These are phyloP conservation scores for Solanum chacoense DNA, from an alignment of 305 asterid species.

Conservation along the genomic window DNA sequence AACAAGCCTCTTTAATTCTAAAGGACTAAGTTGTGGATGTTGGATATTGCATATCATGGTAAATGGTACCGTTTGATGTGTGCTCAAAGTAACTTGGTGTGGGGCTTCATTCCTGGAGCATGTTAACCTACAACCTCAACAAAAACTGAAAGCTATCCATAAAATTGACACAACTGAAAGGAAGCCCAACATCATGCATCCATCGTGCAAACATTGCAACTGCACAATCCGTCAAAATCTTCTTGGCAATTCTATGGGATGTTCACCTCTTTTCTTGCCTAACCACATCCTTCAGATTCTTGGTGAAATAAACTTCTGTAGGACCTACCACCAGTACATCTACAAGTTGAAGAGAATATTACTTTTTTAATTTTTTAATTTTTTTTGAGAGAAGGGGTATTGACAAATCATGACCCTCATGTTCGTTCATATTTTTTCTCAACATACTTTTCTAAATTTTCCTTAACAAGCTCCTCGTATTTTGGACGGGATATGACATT, in stretches of 20 bases:
- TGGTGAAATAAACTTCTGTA: background rate
- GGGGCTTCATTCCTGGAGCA: background rate
- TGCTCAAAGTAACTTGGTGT: background rate
- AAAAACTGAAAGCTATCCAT: background rate
- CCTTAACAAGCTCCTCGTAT: background rate
- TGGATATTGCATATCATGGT: background rate
- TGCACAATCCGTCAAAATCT: background rate
- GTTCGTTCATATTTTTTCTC: background rate
- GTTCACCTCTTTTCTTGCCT: background rate
- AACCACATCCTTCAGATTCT: background rate
- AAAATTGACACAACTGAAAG: background rate
- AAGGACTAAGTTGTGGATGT: background rate
- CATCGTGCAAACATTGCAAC: background rate
- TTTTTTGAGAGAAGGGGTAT: background rate
- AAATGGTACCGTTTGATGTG: background rate
- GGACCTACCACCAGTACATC: background rate
- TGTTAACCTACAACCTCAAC: background rate
- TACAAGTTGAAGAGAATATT: background rate
- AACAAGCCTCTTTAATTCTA: background rate
- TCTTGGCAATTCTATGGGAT: background rate
- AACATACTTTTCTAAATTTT: background rate
- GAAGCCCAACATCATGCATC: background rate
- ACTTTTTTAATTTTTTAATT: too few relatives aligned
- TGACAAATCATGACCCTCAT: background rate
- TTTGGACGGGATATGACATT: background rate